Evolutionary conservation across 108 stramenopile species (phyloP).

Genomic region (Discostella pseudostelligera): DNA sequence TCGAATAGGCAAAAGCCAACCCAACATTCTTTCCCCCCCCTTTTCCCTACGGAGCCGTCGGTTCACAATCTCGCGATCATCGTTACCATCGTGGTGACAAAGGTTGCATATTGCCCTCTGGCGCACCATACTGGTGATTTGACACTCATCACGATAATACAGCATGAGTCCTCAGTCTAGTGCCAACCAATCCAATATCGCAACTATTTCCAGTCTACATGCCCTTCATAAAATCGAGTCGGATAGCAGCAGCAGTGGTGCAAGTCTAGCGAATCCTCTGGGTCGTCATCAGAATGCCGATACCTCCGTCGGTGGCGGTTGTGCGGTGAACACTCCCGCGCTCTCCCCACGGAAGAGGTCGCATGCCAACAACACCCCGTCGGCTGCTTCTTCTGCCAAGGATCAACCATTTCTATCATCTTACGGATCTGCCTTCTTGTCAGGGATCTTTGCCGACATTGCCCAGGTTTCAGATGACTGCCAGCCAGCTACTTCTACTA

Average conservation of each 20-base stretch:
- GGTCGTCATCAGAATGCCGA: constrained; percentile 1
- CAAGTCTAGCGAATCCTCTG: constrained; percentile 8
- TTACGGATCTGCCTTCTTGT: constrained; percentile 43
- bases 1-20: too few species aligned
- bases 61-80: too few species aligned
- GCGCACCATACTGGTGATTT: constrained; percentile 46
- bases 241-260: constrained; percentile 16
- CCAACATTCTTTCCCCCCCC: too few species aligned
- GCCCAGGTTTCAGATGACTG: constrained; percentile 24
- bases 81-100: too few species aligned
- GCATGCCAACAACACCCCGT: constrained; percentile 17
- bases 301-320: not conserved
- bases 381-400: constrained; percentile 1
- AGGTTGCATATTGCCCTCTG: constrained; percentile 13
- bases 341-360: constrained; percentile 28
- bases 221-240: constrained; percentile 28
- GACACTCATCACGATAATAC: constrained; percentile 44
- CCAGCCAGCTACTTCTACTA: not conserved
- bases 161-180: constrained; percentile 55
- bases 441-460: constrained; percentile 47
- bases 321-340: too few species aligned
- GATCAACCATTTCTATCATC: constrained; percentile 36
- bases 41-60: too few species aligned
- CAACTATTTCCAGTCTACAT: constrained; percentile 13
- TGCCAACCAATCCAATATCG: constrained; percentile 21